Percentiles rank a stretch among this genome's conserved stretches.
phyloP scores from a whole-genome alignment of 441 rosid genomes.

The Geranium incanum region DNA sequence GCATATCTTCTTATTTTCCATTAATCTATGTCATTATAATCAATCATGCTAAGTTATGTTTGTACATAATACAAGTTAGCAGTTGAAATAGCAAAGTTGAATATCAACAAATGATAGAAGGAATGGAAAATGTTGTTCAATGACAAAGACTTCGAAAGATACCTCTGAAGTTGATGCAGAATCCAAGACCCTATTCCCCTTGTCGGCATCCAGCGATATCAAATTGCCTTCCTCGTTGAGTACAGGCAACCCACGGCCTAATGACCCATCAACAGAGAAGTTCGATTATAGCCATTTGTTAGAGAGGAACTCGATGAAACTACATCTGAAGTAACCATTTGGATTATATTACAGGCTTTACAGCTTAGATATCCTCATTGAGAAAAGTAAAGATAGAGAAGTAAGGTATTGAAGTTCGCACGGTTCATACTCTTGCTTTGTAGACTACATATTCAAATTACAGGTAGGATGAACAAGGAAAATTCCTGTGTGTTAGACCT shows the following conservation, averaged over 20 bases:
- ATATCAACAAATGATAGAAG: neutral
- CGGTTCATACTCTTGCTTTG: neutral
- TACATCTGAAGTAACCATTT: conserved; percentile 6
- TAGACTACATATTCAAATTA: neutral
- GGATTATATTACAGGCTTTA: neutral
- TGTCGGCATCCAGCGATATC: conserved; percentile 46
- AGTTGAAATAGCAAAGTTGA: neutral
- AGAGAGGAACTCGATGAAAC: neutral
- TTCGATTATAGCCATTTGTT: neutral
- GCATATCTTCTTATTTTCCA: neutral
- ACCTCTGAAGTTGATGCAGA: conserved; percentile 59
- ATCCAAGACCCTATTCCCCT: conserved; percentile 52
- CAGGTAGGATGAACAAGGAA: neutral
- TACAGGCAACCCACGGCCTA: conserved; percentile 75
- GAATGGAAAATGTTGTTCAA: neutral
- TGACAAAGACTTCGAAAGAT: conserved; percentile 15
- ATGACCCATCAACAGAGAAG: conserved; percentile 10
- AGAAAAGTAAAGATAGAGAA: neutral
- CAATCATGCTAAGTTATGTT: neutral
- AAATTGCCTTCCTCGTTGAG: conserved; percentile 79
- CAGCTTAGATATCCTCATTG: neutral
- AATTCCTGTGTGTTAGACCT: neutral
- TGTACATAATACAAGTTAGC: neutral
- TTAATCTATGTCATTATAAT: neutral
- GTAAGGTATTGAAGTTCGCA: neutral